Evolutionary conservation across 345 rosid genomes (phyloP).

Genomic region (Arabis hirsuta): DNA sequence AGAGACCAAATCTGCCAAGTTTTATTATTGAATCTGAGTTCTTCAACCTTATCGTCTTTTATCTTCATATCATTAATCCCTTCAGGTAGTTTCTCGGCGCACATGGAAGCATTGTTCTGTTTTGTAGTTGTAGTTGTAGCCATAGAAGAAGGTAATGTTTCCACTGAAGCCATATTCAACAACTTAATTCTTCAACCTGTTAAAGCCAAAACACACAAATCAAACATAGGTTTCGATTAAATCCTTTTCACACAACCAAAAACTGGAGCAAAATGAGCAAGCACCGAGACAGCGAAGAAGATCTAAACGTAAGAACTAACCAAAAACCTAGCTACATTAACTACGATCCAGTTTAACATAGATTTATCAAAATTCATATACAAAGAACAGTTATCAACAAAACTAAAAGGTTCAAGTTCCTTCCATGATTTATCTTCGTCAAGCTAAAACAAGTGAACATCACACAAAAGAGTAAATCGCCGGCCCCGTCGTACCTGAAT

Average conservation of each 20-base stretch:
- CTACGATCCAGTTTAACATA: slow-evolving; percentile 19
- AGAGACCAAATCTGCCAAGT: slow-evolving; percentile 1
- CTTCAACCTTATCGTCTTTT: slow-evolving; percentile 58
- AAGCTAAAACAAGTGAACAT: slow-evolving; percentile 20
- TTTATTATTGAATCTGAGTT: not conserved
- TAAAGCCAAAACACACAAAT: not conserved
- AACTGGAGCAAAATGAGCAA: slow-evolving; percentile 1
- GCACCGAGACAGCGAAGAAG: slow-evolving; percentile 16
- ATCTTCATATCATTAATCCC: slow-evolving; percentile 72
- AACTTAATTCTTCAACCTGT: slow-evolving; percentile 26
- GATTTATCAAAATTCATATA: not conserved
- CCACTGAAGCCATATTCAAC: slow-evolving; percentile 42
- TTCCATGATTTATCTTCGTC: not conserved
- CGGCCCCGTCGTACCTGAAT: slow-evolving; percentile 33
- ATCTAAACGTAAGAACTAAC: slow-evolving; percentile 2
- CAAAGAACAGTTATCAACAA: not conserved
- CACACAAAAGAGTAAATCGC: slow-evolving; percentile 13
- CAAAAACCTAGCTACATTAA: slow-evolving; percentile 11
- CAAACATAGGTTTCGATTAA: not conserved
- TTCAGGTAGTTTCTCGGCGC: slow-evolving; percentile 54
- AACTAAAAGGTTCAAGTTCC: not conserved
- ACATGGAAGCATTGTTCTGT: slow-evolving; percentile 35
- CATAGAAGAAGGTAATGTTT: slow-evolving; percentile 37
- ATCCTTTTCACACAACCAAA: not conserved
- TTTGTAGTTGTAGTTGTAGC: slow-evolving; percentile 34